Evolutionary conservation across 192 early-diverging fungal species (phyloP), one percentile per base, ranked within the genome.

Genomic region (Haplosporangium gracile): DNA sequence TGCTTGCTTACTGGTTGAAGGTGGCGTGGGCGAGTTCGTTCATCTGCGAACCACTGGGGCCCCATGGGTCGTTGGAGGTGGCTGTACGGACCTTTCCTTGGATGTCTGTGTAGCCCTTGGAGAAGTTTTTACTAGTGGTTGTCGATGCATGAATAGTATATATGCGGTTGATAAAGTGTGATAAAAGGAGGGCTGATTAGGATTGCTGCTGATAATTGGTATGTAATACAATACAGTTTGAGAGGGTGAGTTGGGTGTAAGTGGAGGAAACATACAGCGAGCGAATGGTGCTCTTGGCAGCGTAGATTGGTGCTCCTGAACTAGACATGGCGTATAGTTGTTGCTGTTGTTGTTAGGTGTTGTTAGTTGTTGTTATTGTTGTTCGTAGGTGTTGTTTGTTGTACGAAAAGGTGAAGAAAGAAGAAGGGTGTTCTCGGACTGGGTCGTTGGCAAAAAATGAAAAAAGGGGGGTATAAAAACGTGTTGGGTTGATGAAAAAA

Each of bases 31-130:
- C 95, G 86, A 99, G 96, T 70, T 97, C 95, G 76, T 90, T 90
- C 95, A 99, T 95, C 74, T 95, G 87, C 2, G 90, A 70, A 29
- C 91, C 92, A 16, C 94, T 92, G 24, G 97, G 96, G 4, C 92
- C 93, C 83, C 93, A 92, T 69, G 92, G 88, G 73, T 95, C 93
- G 85, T 95, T 96, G 1, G 94, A 95, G 5, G 95, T 96, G 26
- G 94, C 95, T 74, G 92, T 88, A 72, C 94, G 91, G 70, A 97
- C 97, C 91, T 97, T 98, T 88, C 94, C 93, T 89, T 98, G 96
- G 40, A 97, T 93, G 81, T 97, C 96, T 71, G 95, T 92, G 88
- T 97, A 98, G 9, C 97, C 97, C 88, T 94, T 95, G 82, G 94
- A 94, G 89, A 94, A 95, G 88, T 96, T 96, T 91, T 96, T 96